These are phyloP conservation scores for Zarea fungicola DNA, from an alignment of 2,329 filamentous ascomycete species.

Conservation along the genomic window DNA sequence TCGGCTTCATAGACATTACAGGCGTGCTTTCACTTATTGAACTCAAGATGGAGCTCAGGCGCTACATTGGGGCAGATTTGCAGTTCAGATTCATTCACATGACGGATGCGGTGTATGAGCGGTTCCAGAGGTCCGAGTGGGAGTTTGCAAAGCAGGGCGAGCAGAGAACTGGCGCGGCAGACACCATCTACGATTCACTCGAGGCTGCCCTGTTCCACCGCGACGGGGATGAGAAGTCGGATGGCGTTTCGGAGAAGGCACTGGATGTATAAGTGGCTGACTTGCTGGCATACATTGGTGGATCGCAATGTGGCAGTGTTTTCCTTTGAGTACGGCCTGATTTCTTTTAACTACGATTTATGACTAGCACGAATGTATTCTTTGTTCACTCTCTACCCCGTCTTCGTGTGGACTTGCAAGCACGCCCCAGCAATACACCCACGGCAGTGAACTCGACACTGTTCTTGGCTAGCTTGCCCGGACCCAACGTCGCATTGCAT, in stretches of 20 bases:
- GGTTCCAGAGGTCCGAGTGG: slow-evolving; percentile 36
- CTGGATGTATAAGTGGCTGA: slow-evolving; percentile 14
- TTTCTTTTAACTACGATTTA: too few relatives aligned
- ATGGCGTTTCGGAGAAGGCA: slow-evolving; percentile 17
- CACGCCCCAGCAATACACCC: too few relatives aligned
- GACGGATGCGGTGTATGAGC: slow-evolving; percentile 33
- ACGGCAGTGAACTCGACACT: too few relatives aligned
- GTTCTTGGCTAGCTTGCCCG: too few relatives aligned
- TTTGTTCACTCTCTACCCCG: too few relatives aligned
- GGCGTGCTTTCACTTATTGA: slow-evolving; percentile 44
- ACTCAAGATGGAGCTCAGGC: slow-evolving; percentile 41
- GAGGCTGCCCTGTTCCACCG: slow-evolving; percentile 17
- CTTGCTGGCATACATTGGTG: neutral
- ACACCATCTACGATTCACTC: slow-evolving; percentile 18
- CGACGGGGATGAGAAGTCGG: slow-evolving; percentile 16
- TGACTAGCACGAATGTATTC: too few relatives aligned
- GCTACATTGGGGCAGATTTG: slow-evolving; percentile 41
- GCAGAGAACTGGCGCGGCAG: slow-evolving; percentile 16
- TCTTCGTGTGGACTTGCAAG: too few relatives aligned
- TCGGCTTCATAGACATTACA: slow-evolving; percentile 50
- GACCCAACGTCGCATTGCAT: too few relatives aligned
- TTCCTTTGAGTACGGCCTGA: too few relatives aligned
- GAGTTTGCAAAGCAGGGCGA: slow-evolving; percentile 25
- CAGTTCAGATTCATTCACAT: slow-evolving; percentile 46
- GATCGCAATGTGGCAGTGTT: neutral